A percentile compares a stretch with the other conserved stretches of the same genome.
Conservation (phyloP, 306 rosid genomes). For the Aeschynomene evenia region DNA sequence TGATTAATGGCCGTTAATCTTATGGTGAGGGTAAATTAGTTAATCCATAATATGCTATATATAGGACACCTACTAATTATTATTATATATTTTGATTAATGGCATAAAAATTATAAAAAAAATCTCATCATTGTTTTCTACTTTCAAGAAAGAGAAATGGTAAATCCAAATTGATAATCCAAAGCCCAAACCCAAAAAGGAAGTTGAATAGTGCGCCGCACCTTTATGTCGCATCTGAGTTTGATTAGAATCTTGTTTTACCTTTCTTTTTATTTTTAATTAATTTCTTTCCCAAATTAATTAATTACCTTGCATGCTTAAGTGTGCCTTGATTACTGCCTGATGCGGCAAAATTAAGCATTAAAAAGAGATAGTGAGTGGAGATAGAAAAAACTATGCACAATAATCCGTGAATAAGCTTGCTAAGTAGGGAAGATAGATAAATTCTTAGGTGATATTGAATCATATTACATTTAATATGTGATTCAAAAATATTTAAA, state of each 20-base stretch:
- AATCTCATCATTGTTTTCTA: conserved; percentile 26
- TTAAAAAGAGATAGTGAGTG: conserved; percentile 6
- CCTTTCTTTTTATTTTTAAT: background rate
- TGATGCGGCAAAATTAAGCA: conserved; percentile 53
- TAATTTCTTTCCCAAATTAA: background rate
- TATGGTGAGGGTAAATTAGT: conserved; percentile 31
- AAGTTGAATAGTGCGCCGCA: conserved; percentile 46
- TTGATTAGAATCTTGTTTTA: conserved; percentile 33
- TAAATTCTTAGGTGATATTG: no score
- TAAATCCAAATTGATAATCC: conserved; percentile 39
- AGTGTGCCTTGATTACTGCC: conserved; percentile 11
- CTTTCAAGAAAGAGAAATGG: conserved; percentile 27
- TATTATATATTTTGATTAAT: background rate
- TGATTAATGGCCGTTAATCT: conserved; percentile 35
- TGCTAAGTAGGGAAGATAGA: conserved; percentile 30
- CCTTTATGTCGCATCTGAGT: conserved; percentile 62
- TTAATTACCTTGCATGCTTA: background rate
- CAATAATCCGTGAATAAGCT: conserved; percentile 16
- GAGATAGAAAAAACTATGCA: conserved; percentile 9
- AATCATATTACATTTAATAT: no score
- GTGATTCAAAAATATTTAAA: no score
- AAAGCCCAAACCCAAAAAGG: conserved; percentile 34
- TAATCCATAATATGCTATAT: conserved; percentile 14
- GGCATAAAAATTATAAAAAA: background rate
- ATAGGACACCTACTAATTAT: background rate